Percentiles rank a stretch among this genome's conserved stretches.
Conservation (phyloP, 306 rosid genomes). For the Trifolium repens region DNA sequence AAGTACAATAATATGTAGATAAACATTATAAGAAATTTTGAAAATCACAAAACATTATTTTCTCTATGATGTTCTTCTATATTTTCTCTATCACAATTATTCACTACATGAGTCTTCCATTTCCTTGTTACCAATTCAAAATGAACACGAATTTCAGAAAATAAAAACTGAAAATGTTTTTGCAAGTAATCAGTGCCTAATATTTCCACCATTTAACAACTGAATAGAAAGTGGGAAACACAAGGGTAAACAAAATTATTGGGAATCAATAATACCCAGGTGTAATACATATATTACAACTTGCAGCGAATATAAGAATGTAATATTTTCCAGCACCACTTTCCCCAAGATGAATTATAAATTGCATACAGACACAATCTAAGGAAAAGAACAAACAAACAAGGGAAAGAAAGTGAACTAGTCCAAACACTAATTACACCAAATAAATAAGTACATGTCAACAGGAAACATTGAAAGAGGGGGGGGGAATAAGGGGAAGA, state of each 20-base stretch:
- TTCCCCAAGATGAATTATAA: background rate
- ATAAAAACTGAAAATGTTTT: background rate
- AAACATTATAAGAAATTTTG: background rate
- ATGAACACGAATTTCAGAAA: background rate
- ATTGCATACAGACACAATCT: background rate
- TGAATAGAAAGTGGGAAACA: background rate
- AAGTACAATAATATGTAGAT: background rate
- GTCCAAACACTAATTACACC: slow-evolving; percentile 9
- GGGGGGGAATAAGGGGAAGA: background rate
- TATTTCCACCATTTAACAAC: background rate
- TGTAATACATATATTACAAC: background rate
- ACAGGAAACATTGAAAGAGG: background rate
- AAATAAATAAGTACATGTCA: background rate
- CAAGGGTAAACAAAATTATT: background rate
- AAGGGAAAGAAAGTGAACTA: slow-evolving; percentile 26
- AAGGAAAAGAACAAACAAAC: background rate
- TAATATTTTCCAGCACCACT: background rate
- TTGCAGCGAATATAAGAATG: background rate
- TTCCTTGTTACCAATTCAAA: background rate
- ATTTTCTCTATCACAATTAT: background rate
- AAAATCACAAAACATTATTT: background rate
- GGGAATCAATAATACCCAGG: background rate
- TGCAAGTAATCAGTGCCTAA: background rate
- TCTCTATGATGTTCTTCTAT: background rate
- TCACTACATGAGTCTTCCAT: background rate